Conservation (phyloP, 257 asterid genomes). For the Plantago major region DNA sequence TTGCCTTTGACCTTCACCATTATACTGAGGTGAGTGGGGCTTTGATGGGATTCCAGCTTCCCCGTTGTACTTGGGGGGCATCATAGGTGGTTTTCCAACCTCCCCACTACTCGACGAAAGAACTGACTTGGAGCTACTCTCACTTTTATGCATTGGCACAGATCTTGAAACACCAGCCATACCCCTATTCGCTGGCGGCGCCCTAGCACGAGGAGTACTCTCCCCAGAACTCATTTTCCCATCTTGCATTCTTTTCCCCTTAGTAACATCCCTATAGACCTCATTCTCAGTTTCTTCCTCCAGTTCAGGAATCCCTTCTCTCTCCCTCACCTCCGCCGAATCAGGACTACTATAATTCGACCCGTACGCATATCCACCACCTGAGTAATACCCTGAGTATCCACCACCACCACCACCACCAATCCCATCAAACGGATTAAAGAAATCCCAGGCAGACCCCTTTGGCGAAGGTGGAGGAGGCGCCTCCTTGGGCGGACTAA, state of each 20-base stretch:
- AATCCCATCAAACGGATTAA: slow-evolving; percentile 62
- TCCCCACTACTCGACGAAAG: slow-evolving; percentile 25
- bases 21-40: slow-evolving; percentile 1
- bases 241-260: slow-evolving; percentile 33
- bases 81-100: slow-evolving; percentile 15
- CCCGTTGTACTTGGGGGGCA: background rate
- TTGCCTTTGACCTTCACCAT: slow-evolving; percentile 18
- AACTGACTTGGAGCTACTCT: slow-evolving; percentile 26
- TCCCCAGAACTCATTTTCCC: slow-evolving; percentile 30
- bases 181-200: slow-evolving; percentile 20
- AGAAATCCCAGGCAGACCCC: slow-evolving; percentile 75
- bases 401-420: slow-evolving; percentile 43
- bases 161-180: slow-evolving; percentile 29
- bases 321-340: slow-evolving; percentile 85
- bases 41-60: slow-evolving; percentile 5
- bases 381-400: slow-evolving; percentile 34
- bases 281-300: slow-evolving; percentile 94
- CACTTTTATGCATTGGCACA: slow-evolving; percentile 27
- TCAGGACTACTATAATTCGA: slow-evolving; percentile 78
- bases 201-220: slow-evolving; percentile 28
- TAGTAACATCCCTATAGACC: slow-evolving; percentile 35
- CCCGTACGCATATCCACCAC: slow-evolving; percentile 37
- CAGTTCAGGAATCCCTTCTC: slow-evolving; percentile 97
- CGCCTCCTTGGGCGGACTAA: slow-evolving; percentile 40
- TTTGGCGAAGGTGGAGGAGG: slow-evolving; percentile 93